Conservation (phyloP, 345 rosid genomes). For the Schrenkiella parvula region DNA sequence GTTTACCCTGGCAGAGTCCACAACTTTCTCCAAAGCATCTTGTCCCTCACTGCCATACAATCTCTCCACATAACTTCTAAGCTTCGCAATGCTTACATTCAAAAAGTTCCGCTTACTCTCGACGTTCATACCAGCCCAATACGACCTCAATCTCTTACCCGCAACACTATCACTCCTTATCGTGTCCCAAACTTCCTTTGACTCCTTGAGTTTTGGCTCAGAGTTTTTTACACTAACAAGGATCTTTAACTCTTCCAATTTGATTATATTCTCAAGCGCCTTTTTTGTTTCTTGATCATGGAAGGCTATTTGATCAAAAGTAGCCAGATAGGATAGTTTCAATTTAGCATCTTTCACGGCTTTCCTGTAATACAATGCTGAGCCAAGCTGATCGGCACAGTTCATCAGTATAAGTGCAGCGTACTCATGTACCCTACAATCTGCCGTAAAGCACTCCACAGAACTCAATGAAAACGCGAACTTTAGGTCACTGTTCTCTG, state of each 20-base stretch:
- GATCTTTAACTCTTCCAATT: no score
- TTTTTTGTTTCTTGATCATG: neutral
- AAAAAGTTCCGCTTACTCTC: conserved; percentile 1
- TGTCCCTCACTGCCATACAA: neutral
- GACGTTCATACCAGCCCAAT: conserved; percentile 14
- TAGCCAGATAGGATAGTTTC: neutral
- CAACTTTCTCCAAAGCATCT: neutral
- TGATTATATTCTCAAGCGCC: no score
- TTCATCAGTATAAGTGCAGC: no score
- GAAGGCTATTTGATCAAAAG: neutral
- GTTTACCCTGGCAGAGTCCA: neutral
- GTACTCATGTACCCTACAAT: no score
- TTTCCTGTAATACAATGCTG: no score
- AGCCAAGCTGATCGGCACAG: no score
- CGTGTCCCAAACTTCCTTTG: no score
- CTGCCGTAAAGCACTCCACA: no score
- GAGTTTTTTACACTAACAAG: no score
- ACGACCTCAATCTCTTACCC: no score
- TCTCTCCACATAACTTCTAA: neutral
- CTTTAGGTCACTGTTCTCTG: neutral
- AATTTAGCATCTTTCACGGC: neutral
- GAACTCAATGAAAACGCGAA: neutral
- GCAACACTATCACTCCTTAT: no score
- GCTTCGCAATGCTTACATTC: conserved; percentile 13
- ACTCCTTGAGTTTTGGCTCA: no score